Evolutionary conservation across 2,329 filamentous ascomycete species (phyloP), one percentile per base, ranked within the genome.

Genomic region (Chaetomium strumarium): DNA sequence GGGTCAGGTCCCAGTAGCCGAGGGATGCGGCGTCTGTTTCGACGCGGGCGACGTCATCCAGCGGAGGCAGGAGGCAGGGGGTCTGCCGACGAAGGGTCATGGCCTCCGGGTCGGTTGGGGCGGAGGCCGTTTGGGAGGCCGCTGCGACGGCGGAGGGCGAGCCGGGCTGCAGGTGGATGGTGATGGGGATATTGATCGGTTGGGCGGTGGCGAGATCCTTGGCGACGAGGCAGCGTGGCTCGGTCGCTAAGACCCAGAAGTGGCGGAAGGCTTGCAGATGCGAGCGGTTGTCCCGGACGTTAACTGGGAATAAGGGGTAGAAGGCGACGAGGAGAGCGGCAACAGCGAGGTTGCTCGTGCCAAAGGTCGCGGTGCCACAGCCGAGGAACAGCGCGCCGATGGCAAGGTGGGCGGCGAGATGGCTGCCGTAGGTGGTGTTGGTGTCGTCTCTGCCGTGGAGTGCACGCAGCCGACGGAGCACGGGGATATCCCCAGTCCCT

Each of bases 201-300:
- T 90, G 83, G 38, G 86, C 83, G 0, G 89, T 95, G 54, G 93
- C 84, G 3, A 93, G 80, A 61, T 99, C 93, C 56, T 92, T 88
- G 16, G 89, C 81, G 1, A 99, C 82, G 0, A 99, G 79, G 65
- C 92, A 97, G 47, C 95, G 82, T 10, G 90, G 83, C 63, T 99
- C 93, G 0, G 88, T 86, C 1, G 93, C 93, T 3, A 99, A 77
- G 11, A 96, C 92, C 93, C 93, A 99, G 64, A 99, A 88, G 69
- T 99, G 92, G 5, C 95, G 84, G 72, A 99, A 93, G 3, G 95
- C 93, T 72, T 99, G 93, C 6, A 99, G 77, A 63, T 99, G 93
- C 11, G 90, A 90, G 59, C 88, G 86, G 65, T 97, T 97, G 71
- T 99, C 93, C 63, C 95, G 86, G 2, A 97, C 88, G 30, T 83